phyloP scores from a whole-genome alignment of 2,329 filamentous ascomycete species.

The Pseudocercospora fuligena region DNA sequence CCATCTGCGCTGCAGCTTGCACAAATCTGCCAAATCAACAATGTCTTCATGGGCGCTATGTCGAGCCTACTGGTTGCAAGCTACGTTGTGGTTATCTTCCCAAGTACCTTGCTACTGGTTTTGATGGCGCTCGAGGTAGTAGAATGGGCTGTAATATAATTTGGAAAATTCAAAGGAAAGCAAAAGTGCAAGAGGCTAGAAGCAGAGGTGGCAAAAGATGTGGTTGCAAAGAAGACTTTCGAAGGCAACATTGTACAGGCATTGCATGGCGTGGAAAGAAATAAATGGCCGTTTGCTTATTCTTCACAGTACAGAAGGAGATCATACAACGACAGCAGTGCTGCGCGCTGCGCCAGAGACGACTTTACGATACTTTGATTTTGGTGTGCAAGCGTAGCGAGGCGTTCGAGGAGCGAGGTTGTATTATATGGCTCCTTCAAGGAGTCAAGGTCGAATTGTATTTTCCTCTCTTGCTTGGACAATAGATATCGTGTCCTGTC shows the following conservation, averaged over 20 bases:
- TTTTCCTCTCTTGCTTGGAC: background rate
- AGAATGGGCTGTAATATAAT: conserved; percentile 70
- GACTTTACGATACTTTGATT: conserved; percentile 2
- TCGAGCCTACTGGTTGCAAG: conserved; percentile 91
- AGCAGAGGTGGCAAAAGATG: background rate
- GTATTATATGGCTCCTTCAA: background rate
- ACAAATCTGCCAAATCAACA: conserved; percentile 98
- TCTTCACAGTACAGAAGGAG: background rate
- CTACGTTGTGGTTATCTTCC: conserved; percentile 93
- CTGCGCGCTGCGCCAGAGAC: conserved; percentile 14
- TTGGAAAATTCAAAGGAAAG: background rate
- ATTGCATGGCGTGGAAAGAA: background rate
- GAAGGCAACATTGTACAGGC: background rate
- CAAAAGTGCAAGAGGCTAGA: background rate
- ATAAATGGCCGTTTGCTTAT: background rate
- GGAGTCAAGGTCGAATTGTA: background rate
- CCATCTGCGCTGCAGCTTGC: conserved; percentile 92
- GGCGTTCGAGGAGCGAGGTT: conserved; percentile 4
- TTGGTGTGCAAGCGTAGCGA: conserved; percentile 8
- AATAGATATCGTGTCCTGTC: background rate
- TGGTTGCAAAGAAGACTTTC: background rate
- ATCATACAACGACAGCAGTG: conserved; percentile 10
- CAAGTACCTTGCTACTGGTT: conserved; percentile 87
- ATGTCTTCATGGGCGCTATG: conserved; percentile 95
- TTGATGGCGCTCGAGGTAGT: conserved; percentile 91